Conservation (phyloP, 257 asterid species). For the Penstemon barbatus region DNA sequence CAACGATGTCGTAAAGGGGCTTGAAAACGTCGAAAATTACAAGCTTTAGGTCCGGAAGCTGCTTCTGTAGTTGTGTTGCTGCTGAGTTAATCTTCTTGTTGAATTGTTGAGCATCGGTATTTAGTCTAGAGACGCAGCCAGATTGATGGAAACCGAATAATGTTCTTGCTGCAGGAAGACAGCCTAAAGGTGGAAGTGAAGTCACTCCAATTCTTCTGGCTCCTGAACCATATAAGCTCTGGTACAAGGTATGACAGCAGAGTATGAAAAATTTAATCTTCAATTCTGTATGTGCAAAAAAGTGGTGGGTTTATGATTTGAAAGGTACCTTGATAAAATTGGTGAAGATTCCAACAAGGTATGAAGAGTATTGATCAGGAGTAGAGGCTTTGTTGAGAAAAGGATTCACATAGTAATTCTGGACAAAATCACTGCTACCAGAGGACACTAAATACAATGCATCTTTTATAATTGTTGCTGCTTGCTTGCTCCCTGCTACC, state of each 20-base stretch:
- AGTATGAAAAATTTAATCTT: neutral
- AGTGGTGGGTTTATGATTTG: neutral
- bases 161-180: constrained; percentile 83
- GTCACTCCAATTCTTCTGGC: constrained; percentile 91
- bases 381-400: constrained; percentile 62
- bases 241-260: constrained; percentile 4
- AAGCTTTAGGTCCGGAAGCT: constrained; percentile 63
- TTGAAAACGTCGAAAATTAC: constrained; percentile 77
- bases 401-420: constrained; percentile 86
- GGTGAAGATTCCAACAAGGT: constrained; percentile 59
- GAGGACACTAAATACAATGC: constrained; percentile 64
- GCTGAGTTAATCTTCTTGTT: constrained; percentile 75
- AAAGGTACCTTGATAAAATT: constrained; percentile 62
- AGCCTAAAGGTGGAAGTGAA: constrained; percentile 92
- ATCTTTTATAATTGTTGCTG: constrained; percentile 54
- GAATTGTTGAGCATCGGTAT: constrained; percentile 72
- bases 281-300: neutral
- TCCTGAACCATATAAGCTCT: constrained; percentile 74
- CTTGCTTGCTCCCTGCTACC: constrained; percentile 57
- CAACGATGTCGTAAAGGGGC: constrained; percentile 69
- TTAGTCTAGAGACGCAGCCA: constrained; percentile 73
- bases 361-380: constrained; percentile 72
- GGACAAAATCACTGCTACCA: constrained; percentile 86
- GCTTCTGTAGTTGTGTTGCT: constrained; percentile 61
- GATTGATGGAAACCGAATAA: constrained; percentile 68